Base-by-base conservation (phyloP, 805 yeast genomes). In the Torulaspora indica region DNA sequence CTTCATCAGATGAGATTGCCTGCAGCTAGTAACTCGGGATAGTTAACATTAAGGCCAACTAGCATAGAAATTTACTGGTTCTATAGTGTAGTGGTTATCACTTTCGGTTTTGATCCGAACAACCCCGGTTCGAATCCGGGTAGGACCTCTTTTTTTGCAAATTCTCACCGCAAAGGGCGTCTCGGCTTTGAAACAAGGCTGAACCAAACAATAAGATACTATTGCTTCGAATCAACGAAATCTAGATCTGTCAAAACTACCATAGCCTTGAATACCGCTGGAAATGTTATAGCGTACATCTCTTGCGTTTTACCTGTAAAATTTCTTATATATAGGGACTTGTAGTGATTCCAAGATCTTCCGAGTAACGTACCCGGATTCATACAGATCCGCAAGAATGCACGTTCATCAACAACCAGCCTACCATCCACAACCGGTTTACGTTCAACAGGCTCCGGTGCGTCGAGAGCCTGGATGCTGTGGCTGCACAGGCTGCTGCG, bases 111-210 rank as follows among this genome's bases (percentile, higher is more conserved):
- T 79, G 85, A 79, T 79, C 85, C 85, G 77, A 66, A 72, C 79
- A 77, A 79, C 85, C 83, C 84, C 84, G 79, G 85, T 79, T 79
- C 85, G 85, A 79, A 78, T 78, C 85, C 85, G 85, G 85, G 85
- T 76, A 77, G 76, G 85, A 79, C 83, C 85, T 79, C 40, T 48
- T 55, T 57, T 58, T 58, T 48, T 41, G 27, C 14, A 13, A n/a
- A n/a, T n/a, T n/a, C n/a, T n/a, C 4, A 23, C 12, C 14, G 5
- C 35, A 18, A 42, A 23, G 34, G 9, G 18, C 34, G 30, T 25
- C 34, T 7, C 5, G 27, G 34, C 28, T 25, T 25, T 38, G 31
- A 38, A 38, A 38, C 40, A 38, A 18, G 40, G 40, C 39, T 35
- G 40, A 29, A 28, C 7, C 34, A 22, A 8, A 18, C 8, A n/a